Evolutionary conservation across 106 monocot genomes (phyloP).

Genomic region (Gastrodia elata): DNA sequence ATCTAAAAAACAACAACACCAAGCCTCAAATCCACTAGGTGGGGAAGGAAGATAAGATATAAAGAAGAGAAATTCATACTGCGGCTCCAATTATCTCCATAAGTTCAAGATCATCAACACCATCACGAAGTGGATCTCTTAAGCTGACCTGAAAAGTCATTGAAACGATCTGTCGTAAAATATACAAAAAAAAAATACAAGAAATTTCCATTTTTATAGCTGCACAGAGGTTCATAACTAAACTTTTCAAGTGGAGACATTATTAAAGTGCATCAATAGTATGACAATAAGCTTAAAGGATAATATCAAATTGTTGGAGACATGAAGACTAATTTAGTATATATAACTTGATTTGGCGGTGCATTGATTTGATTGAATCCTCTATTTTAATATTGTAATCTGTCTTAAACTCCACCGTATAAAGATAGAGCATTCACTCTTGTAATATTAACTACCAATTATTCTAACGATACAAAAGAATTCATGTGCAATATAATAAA

Average conservation of each 20-base stretch:
- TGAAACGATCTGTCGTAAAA: neutral
- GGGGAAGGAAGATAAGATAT: neutral
- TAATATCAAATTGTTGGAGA: neutral
- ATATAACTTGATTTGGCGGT: too few relatives aligned
- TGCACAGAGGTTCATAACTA: neutral
- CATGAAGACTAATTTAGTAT: too few relatives aligned
- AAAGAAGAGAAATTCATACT: constrained; percentile 32
- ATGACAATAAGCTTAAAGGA: neutral
- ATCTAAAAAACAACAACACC: too few relatives aligned
- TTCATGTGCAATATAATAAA: too few relatives aligned
- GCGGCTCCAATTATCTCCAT: constrained; percentile 89
- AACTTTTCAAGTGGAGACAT: neutral
- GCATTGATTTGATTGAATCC: too few relatives aligned
- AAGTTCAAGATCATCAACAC: constrained; percentile 66
- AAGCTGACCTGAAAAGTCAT: constrained; percentile 65
- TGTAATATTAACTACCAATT: too few relatives aligned
- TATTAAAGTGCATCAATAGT: neutral
- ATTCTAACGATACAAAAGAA: too few relatives aligned
- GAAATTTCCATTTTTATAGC: neutral
- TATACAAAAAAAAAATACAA: neutral
- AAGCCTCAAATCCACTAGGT: too few relatives aligned
- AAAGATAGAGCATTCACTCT: too few relatives aligned
- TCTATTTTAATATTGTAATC: too few relatives aligned
- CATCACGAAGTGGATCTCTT: constrained; percentile 87
- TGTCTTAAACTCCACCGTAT: too few relatives aligned